phyloP scores from a whole-genome alignment of 108 stramenopile species.

The Discostella pseudostelligera region DNA sequence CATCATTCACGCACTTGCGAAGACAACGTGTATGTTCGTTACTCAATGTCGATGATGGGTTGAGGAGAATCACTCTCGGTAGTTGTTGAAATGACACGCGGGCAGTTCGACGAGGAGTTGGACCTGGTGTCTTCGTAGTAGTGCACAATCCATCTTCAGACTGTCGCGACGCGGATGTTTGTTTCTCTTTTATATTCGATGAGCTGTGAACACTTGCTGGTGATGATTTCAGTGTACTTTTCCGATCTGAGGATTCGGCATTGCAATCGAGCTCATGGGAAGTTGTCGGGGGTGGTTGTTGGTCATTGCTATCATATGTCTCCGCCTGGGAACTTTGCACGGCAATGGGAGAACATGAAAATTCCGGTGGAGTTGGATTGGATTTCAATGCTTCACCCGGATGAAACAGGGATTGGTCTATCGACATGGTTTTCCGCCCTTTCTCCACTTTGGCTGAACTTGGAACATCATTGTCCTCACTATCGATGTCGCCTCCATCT shows the following conservation, averaged over 20 bases:
- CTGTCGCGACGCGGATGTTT: neutral
- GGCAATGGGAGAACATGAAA: conserved; percentile 11
- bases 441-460: neutral
- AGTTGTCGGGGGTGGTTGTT: neutral
- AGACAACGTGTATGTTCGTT: conserved; percentile 19
- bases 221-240: neutral
- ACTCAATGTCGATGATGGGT: conserved; percentile 29
- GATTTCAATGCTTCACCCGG: neutral
- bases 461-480: conserved; percentile 12
- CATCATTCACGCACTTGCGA: conserved; percentile 28
- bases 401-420: neutral
- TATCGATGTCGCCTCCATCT: too few relatives aligned
- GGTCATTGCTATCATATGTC: neutral
- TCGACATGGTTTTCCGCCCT: neutral
- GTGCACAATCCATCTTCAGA: neutral
- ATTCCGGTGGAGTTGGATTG: neutral
- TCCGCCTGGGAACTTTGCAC: conserved; percentile 4
- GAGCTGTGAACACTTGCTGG: neutral
- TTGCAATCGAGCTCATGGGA: neutral
- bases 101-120: conserved; percentile 10
- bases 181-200: neutral
- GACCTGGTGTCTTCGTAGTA: neutral
- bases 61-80: conserved; percentile 30
- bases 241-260: neutral
- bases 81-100: conserved; percentile 32